Percentiles rank a stretch among this genome's conserved stretches.
Evolutionary conservation across 164 flowering plant species (phyloP).

Genomic region (Dillenia turbinata): DNA sequence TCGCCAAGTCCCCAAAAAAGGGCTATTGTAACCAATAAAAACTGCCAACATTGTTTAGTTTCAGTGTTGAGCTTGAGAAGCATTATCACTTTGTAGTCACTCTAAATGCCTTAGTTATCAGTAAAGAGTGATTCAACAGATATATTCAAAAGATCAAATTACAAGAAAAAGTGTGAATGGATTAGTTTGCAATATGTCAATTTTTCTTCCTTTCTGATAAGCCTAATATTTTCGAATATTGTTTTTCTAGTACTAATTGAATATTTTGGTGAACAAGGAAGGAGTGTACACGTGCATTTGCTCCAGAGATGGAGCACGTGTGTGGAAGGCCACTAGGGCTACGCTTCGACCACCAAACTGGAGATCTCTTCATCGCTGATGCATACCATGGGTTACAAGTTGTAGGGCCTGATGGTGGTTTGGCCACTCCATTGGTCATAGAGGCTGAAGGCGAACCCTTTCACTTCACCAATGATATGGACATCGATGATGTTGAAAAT

Average conservation of each 20-base stretch:
- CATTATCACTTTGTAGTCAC: too few species aligned
- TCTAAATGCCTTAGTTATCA: too few species aligned
- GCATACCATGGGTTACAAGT: constrained; percentile 59
- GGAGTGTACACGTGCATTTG: constrained; percentile 47
- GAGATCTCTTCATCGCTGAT: constrained; percentile 68
- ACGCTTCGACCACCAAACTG: constrained; percentile 48
- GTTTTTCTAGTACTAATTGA: background rate
- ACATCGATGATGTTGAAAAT: constrained; percentile 45
- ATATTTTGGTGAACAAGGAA: constrained; percentile 21
- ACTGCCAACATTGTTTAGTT: too few species aligned
- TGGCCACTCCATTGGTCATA: constrained; percentile 39
- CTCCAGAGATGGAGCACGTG: constrained; percentile 59
- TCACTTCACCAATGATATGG: constrained; percentile 62
- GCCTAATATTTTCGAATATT: too few species aligned
- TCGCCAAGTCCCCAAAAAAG: too few species aligned
- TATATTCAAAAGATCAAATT: too few species aligned
- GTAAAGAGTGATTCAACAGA: too few species aligned
- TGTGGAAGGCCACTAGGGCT: constrained; percentile 76
- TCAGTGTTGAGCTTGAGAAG: too few species aligned
- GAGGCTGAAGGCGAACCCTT: constrained; percentile 46
- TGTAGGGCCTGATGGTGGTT: constrained; percentile 59
- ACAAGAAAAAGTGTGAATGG: too few species aligned
- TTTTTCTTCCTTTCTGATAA: too few species aligned
- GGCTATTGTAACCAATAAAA: too few species aligned
- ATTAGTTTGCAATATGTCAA: too few species aligned